Conservation (phyloP, 1,284 basidiomycete genomes). For the Leccinum colubrinum region DNA sequence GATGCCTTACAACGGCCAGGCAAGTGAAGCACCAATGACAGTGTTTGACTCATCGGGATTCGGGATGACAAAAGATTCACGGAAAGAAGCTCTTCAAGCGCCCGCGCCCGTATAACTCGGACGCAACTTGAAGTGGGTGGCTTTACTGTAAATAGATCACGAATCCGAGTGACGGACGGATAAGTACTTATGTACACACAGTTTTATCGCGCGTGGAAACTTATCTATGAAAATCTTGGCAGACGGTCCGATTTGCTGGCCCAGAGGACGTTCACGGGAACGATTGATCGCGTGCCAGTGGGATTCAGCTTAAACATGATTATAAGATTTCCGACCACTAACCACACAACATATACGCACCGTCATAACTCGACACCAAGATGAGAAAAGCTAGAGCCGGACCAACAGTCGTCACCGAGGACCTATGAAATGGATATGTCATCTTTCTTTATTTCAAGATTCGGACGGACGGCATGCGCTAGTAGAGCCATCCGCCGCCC, state of each 20-base stretch:
- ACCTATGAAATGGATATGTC: background rate
- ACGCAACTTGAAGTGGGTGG: background rate
- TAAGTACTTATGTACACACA: background rate
- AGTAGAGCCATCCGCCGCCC: background rate
- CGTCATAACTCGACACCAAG: background rate
- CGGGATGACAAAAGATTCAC: background rate
- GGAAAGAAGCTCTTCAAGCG: background rate
- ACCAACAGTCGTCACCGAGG: background rate
- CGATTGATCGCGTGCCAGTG: background rate
- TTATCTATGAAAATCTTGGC: background rate
- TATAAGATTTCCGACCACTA: background rate
- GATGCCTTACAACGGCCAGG: background rate
- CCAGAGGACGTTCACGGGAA: too few species aligned
- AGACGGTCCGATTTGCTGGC: too few species aligned
- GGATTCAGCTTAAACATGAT: background rate
- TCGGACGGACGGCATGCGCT: background rate
- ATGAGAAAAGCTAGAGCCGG: background rate
- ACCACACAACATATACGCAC: background rate
- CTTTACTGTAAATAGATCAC: background rate
- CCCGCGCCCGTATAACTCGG: background rate
- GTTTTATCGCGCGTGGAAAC: background rate
- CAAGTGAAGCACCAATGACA: background rate
- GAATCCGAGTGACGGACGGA: background rate
- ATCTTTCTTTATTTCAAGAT: background rate
- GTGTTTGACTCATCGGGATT: background rate